Evolutionary conservation across 331 rosid genomes (phyloP), one percentile per base, ranked within the genome.

Genomic region (Malus hybrid): DNA sequence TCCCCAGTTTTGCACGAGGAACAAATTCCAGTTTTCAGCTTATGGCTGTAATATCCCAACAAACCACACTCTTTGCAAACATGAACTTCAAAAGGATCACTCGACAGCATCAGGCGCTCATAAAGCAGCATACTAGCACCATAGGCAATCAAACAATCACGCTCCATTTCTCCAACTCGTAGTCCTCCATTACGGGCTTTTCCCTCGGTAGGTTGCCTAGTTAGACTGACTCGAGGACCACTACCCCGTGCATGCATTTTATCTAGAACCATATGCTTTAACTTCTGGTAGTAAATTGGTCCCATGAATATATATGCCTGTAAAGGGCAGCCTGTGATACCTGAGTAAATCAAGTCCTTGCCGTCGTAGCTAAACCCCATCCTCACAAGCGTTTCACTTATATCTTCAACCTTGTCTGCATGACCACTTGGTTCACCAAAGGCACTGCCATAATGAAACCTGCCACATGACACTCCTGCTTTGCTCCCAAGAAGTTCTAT

Each of bases 301-400:
- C 99, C 99, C 99, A 94, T 94, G 80, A 94, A 94, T 80, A 94
- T 94, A 79, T 94, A 94, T 15, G 99, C 99, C 81, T 94, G 96
- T 81, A 94, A 77, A 39, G 99, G 97, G 81, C 93, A 90, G 73
- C 99, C 99, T 0, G 97, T 94, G 76, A 92, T 92, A 70, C 99
- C 99, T 88, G 99, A 94, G 86, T 90, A 94, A 29, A 94, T 84
- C 79, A 92, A 78, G 83, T 94, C 99, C 82, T 94, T 94, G 71
- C 99, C 99, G 4, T 83, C 82, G 85, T 94, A 94, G 88, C 86
- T 88, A 78, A 92, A 94, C 73, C 97, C 97, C 80, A 81, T 86
- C 55, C 86, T 83, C 83, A 94, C 91, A 32, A 94, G 97, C 59
- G 96, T 90, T 82, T 90, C 89, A 84, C 99, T 94, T 85, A 94